Conservation (phyloP, 2,329 filamentous ascomycete species). For the Paecilomyces niveus region DNA sequence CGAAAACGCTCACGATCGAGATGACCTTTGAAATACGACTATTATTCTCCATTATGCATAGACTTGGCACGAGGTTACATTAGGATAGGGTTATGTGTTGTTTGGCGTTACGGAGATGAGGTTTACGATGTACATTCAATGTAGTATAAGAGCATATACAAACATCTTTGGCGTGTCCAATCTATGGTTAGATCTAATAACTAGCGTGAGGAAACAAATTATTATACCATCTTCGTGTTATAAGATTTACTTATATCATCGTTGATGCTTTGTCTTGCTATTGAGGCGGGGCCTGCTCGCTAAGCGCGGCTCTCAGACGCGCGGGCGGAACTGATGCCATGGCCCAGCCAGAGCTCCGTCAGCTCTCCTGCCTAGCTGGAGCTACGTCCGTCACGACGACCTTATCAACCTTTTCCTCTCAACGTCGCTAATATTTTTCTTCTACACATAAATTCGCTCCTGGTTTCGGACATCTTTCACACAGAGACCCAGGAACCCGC, state of each 20-base stretch:
- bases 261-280: not conserved
- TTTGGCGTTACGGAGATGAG: not conserved
- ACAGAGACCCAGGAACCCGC: not conserved
- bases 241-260: not conserved
- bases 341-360: constrained; percentile 26
- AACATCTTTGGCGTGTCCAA: not conserved
- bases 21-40: not conserved
- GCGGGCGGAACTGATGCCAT: not conserved
- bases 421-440: not conserved
- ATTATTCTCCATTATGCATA: not conserved
- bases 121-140: not conserved
- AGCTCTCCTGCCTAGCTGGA: constrained; percentile 28
- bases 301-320: constrained; percentile 6
- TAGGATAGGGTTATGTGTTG: not conserved
- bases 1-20: constrained; percentile 14
- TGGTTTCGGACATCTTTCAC: not conserved
- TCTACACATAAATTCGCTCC: not conserved
- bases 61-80: not conserved
- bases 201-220: too few relatives aligned
- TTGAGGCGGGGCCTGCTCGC: not conserved
- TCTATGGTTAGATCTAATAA: not conserved
- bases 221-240: too few relatives aligned
- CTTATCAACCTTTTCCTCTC: not conserved
- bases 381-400: constrained; percentile 3
- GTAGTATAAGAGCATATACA: not conserved